Percentiles rank a stretch among this genome's conserved stretches.
phyloP scores from a whole-genome alignment of 2,329 filamentous ascomycete species.

The Aulographum hederae region DNA sequence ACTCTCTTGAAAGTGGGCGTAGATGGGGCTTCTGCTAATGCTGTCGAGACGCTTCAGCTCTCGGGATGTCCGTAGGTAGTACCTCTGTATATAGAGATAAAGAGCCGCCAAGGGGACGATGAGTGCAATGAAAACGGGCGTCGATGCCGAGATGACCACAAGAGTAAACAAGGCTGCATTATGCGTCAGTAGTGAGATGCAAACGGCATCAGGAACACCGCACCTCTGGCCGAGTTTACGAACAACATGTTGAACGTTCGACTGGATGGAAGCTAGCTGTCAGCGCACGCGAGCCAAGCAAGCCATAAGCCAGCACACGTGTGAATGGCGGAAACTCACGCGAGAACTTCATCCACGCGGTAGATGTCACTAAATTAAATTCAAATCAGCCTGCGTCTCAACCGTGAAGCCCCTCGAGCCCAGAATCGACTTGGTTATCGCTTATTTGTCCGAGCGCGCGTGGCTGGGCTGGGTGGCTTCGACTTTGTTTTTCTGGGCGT shows the following conservation, averaged over 20 bases:
- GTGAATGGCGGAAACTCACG: slow-evolving; percentile 25
- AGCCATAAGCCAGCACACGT: too few relatives aligned
- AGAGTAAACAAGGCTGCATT: slow-evolving; percentile 55
- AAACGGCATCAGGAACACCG: slow-evolving; percentile 8
- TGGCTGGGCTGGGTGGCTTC: too few relatives aligned
- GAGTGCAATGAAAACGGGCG: slow-evolving; percentile 61
- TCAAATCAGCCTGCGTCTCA: too few relatives aligned
- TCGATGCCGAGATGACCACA: slow-evolving; percentile 63
- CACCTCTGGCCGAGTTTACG: slow-evolving; percentile 29
- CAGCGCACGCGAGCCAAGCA: neutral
- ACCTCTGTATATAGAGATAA: slow-evolving; percentile 88
- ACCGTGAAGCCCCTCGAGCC: too few relatives aligned
- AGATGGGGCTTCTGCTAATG: slow-evolving; percentile 88
- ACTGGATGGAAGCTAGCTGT: slow-evolving; percentile 10
- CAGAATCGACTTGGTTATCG: too few relatives aligned
- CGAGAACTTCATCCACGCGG: slow-evolving; percentile 77
- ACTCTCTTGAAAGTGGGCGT: slow-evolving; percentile 95
- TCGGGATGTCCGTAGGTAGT: slow-evolving; percentile 89
- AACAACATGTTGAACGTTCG: slow-evolving; percentile 90
- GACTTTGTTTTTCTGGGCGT: too few relatives aligned
- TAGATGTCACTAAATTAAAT: slow-evolving; percentile 54
- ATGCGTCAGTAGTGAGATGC: slow-evolving; percentile 7
- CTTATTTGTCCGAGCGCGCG: too few relatives aligned
- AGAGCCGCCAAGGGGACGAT: slow-evolving; percentile 65
- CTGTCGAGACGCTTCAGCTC: slow-evolving; percentile 94